Percentiles rank a stretch among this genome's conserved stretches.
These are phyloP conservation scores for Xenoacremonium recifei DNA, from an alignment of 2,329 filamentous ascomycete species.

Conservation along the genomic window DNA sequence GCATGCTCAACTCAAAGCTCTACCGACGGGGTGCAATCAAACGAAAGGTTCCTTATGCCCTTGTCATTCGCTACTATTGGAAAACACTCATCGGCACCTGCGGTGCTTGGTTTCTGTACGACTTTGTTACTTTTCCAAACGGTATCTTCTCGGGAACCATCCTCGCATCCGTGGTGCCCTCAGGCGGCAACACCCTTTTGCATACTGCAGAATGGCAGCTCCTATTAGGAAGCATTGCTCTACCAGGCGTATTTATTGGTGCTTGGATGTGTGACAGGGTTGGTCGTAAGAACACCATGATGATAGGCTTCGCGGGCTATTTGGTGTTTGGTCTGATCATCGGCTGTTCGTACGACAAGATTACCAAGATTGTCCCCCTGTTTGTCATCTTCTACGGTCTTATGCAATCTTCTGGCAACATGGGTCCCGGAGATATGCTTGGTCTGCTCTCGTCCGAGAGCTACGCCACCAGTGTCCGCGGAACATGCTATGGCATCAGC, in stretches of 20 bases:
- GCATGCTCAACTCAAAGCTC: slow-evolving; percentile 50
- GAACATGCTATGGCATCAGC: slow-evolving; percentile 49
- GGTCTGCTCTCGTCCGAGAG: slow-evolving; percentile 49
- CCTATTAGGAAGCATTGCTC: slow-evolving; percentile 40
- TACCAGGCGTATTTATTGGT: slow-evolving; percentile 50
- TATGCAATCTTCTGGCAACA: slow-evolving; percentile 47
- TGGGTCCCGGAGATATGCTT: slow-evolving; percentile 51
- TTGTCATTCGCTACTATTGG: slow-evolving; percentile 55
- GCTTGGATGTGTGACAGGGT: slow-evolving; percentile 46
- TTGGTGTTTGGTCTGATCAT: slow-evolving; percentile 52
- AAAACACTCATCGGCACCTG: slow-evolving; percentile 51
- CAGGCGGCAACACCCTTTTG: slow-evolving; percentile 33
- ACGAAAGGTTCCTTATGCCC: slow-evolving; percentile 44
- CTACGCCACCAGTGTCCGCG: slow-evolving; percentile 51
- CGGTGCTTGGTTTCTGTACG: slow-evolving; percentile 55
- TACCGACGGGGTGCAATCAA: slow-evolving; percentile 55
- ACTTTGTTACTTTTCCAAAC: slow-evolving; percentile 47
- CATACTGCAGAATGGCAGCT: slow-evolving; percentile 49
- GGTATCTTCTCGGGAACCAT: slow-evolving; percentile 46
- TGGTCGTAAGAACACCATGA: slow-evolving; percentile 49
- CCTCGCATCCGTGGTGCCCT: slow-evolving; percentile 35
- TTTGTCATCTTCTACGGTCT: slow-evolving; percentile 53
- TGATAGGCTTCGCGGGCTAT: slow-evolving; percentile 49
- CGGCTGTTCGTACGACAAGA: slow-evolving; percentile 44
- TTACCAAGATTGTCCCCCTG: slow-evolving; percentile 47